Evolutionary conservation across 345 rosid genomes (phyloP).

Genomic region (Hypericum androsaemum): DNA sequence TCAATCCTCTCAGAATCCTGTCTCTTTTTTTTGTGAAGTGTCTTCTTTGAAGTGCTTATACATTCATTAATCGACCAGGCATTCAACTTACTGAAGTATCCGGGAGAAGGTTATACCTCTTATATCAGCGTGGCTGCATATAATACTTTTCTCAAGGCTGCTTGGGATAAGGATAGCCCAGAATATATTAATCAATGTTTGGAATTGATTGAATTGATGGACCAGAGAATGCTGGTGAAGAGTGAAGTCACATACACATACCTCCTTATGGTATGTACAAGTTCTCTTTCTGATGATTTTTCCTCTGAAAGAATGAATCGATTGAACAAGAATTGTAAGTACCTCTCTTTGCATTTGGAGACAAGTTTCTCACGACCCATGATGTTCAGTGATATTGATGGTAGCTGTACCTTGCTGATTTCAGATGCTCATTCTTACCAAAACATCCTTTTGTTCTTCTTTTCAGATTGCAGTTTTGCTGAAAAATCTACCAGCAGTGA

Average conservation of each 20-base stretch:
- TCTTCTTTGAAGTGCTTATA: not conserved
- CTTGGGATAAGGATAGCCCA: slow-evolving; percentile 28
- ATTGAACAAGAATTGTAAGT: no score
- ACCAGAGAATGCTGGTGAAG: slow-evolving; percentile 49
- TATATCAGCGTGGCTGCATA: slow-evolving; percentile 39
- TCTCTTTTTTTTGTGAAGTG: not conserved
- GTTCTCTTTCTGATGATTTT: slow-evolving; percentile 6
- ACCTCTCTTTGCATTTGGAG: no score
- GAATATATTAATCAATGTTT: slow-evolving; percentile 51
- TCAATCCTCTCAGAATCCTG: not conserved
- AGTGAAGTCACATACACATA: slow-evolving; percentile 55
- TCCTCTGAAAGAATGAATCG: not conserved
- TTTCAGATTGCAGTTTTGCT: slow-evolving; percentile 78
- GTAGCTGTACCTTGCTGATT: no score
- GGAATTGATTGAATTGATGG: slow-evolving; percentile 88
- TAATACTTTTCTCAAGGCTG: slow-evolving; percentile 54
- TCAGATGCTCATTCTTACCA: no score
- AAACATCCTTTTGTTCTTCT: slow-evolving; percentile 4
- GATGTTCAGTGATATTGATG: no score
- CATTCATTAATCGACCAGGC: slow-evolving; percentile 44
- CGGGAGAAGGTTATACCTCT: slow-evolving; percentile 38
- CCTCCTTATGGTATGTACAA: slow-evolving; percentile 63
- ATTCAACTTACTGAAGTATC: slow-evolving; percentile 36
- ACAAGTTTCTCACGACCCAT: no score
- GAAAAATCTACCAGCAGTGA: slow-evolving; percentile 44